phyloP scores from a whole-genome alignment of 257 asterid species.

The Prunella vulgaris region DNA sequence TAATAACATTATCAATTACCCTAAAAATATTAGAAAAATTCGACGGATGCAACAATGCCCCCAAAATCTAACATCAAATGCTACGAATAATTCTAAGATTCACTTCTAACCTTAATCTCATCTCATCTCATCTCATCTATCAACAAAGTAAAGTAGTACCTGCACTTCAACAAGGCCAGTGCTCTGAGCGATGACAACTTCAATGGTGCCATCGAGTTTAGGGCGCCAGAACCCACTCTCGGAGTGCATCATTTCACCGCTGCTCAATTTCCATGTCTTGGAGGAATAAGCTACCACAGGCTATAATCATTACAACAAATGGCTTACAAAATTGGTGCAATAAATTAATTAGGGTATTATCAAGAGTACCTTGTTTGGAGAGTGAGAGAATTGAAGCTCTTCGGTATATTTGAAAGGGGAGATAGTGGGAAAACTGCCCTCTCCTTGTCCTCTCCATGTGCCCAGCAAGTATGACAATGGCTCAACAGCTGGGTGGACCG shows the following conservation, averaged over 20 bases:
- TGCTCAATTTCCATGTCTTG: conserved; percentile 60
- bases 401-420: conserved; percentile 59
- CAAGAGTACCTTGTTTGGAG: conserved; percentile 47
- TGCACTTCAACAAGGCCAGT: conserved; percentile 76
- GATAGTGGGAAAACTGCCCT: conserved; percentile 56
- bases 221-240: conserved; percentile 76
- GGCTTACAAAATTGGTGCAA: not conserved
- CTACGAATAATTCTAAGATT: not conserved
- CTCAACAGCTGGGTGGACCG: conserved; percentile 47
- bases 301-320: conserved; percentile 12
- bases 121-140: not conserved
- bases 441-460: conserved; percentile 64
- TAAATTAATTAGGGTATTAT: not conserved
- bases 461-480: conserved; percentile 55
- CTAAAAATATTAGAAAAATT: not conserved
- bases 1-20: not conserved
- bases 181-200: conserved; percentile 76
- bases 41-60: not conserved
- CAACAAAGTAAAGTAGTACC: conserved; percentile 32
- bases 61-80: not conserved
- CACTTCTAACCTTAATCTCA: not conserved
- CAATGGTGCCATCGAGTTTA: conserved; percentile 57
- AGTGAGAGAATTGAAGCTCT: conserved; percentile 51
- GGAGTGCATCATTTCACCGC: conserved; percentile 67
- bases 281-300: conserved; percentile 64